Evolutionary conservation across 139 green algal genomes (phyloP), one percentile per base, ranked within the genome.

Genomic region (Coelastrella sp.): DNA sequence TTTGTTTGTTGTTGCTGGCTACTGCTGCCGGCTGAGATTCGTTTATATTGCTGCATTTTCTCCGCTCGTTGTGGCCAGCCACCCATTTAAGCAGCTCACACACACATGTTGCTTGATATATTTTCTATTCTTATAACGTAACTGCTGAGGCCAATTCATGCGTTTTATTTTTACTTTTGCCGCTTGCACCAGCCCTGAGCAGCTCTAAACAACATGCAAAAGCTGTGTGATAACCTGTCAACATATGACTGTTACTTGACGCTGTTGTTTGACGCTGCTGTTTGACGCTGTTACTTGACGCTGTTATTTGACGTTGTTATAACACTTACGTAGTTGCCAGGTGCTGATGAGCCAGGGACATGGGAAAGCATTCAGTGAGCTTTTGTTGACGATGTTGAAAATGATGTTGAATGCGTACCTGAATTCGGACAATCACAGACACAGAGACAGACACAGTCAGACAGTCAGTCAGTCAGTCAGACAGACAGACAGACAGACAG

Each of bases 341-440:
- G 96, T 95, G 11, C 95, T 94, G 78, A 98, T 96, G 90, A 98
- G 96, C 95, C 96, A 98, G 15, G 97, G 97, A 49, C 94, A 96
- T 8, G 96, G 95, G 85, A 98, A 98, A 9, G 94, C 88, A 90
- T 98, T 98, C 27, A 98, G 94, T 4, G 95, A 84, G 79, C 90
- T 95, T 95, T 98, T 98, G 94, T 98, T 98, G 7, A 97, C 68
- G 66, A 98, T 96, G 95, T 98, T 98, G 95, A 98, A 98, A 19
- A 96, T 92, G 74, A 98, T 98, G 93, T 98, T 98, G 91, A 98
- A 98, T 0, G 93, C 96, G 78, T 98, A 98, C 96, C 96, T 97
- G 82, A 24, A 87, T 6, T 4, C 56, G 49, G 0, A 56, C 65
- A 85, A n/a, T 24, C 8, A 22, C 58, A 59, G 80, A 17, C 20